These are phyloP conservation scores for Paecilomyces sp. DNA, from an alignment of 2,329 filamentous ascomycete species.

Conservation along the genomic window DNA sequence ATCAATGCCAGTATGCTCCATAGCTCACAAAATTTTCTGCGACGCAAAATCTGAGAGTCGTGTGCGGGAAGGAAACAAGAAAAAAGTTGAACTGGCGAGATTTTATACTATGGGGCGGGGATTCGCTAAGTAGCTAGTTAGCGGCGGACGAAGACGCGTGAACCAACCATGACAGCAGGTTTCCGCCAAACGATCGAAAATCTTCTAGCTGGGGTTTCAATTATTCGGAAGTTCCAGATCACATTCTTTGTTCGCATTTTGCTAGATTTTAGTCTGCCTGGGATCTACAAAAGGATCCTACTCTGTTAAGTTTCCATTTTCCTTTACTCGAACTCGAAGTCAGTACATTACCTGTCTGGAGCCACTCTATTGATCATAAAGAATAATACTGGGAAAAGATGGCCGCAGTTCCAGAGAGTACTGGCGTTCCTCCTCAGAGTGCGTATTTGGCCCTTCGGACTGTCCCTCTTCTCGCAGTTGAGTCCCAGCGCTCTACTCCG, in stretches of 20 bases:
- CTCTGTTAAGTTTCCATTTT: background rate
- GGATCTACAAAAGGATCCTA: background rate
- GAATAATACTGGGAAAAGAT: slow-evolving; percentile 6
- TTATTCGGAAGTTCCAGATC: background rate
- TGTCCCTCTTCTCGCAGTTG: slow-evolving; percentile 1
- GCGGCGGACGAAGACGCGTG: background rate
- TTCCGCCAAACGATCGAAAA: slow-evolving; percentile 18
- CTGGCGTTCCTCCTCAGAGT: slow-evolving; percentile 25
- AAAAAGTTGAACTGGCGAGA: background rate
- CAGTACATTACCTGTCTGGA: background rate
- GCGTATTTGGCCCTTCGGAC: slow-evolving; percentile 7
- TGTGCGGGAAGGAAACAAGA: background rate
- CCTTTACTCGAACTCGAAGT: background rate
- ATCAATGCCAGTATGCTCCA: background rate
- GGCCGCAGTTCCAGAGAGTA: slow-evolving; percentile 22
- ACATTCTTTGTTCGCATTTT: background rate
- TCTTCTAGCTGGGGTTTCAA: background rate
- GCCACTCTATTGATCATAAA: too few species aligned
- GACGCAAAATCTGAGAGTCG: background rate
- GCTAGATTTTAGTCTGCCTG: background rate
- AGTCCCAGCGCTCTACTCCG: slow-evolving; percentile 6
- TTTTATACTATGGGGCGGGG: background rate
- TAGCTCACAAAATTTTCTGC: background rate
- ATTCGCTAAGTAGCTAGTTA: background rate
- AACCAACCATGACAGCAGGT: slow-evolving; percentile 1